Evolutionary conservation across 495 filamentous ascomycete genomes (phyloP), one percentile per base, ranked within the genome.

Genomic region (Glarea lozoyensis): DNA sequence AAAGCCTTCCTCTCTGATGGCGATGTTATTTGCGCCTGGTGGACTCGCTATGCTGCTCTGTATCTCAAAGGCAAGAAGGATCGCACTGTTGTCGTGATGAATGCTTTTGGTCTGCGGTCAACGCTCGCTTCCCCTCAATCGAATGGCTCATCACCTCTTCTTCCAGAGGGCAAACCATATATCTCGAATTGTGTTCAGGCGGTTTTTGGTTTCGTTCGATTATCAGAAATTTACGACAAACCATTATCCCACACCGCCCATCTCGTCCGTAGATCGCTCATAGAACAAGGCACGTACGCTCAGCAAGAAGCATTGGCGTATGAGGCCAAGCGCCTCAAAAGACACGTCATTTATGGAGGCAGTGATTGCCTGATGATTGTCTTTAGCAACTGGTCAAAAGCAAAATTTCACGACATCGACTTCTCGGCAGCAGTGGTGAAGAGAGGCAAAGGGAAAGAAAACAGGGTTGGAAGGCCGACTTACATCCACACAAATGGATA

Each of bases 371-470:
- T 55, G 7, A 52, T 67, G 10, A 33, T 68, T 10, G 56, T 58
- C 19, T 60, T 67, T 29, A 64, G 61, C 3, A 74, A 72, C 53
- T 72, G 68, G 68, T 53, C 54, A 23, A 69, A 66, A 42, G 65
- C 59, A 2, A 49, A 53, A 15, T 60, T 74, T 37, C 69, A 67
- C 40, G 54, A 68, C 19, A 53, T 61, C 37, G 65, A 74, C 49
- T 71, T 74, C 52, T 51, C 58, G 24, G 59, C 64, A 0, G 70
- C 70, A 0, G 58, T 70, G 7, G 46, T 67, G 6, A 13, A 7
- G 25, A 7, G 6, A 10, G 19, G 16, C 1, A 31, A 4, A 15
- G 22, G 37, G n/a, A 29, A 10, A 37, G 20, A 15, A 30, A 32
- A 12, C 42, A 29, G 29, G 16, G 33, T 46, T n/a, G 36, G 41